These are phyloP conservation scores for Canavalia ensiformis DNA, from an alignment of 306 rosid genomes.

Conservation along the genomic window DNA sequence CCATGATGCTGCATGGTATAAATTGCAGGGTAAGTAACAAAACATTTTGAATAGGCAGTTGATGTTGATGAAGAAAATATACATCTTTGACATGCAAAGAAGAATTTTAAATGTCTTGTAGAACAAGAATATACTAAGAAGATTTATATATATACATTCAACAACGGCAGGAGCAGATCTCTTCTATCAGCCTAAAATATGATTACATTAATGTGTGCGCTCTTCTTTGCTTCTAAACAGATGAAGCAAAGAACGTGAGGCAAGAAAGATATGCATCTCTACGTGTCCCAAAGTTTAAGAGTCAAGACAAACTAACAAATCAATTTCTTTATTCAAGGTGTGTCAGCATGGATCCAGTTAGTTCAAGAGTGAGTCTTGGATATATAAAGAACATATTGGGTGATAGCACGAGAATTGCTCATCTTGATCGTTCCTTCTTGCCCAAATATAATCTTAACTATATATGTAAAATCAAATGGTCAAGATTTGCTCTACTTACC, in stretches of 20 bases:
- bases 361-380: background rate
- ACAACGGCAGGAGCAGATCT: conserved; percentile 9
- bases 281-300: conserved; percentile 3
- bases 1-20: conserved; percentile 79
- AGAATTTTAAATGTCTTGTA: conserved; percentile 14
- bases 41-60: conserved; percentile 21
- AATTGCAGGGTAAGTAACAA: conserved; percentile 39
- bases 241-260: conserved; percentile 11
- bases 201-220: background rate
- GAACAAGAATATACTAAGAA: conserved; percentile 25
- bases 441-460: background rate
- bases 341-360: background rate
- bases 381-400: background rate
- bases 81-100: conserved; percentile 13
- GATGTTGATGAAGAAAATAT: conserved; percentile 13
- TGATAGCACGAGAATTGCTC: background rate
- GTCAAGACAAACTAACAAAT: conserved; percentile 21
- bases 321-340: background rate
- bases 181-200: conserved; percentile 35
- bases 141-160: conserved; percentile 7
- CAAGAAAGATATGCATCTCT: conserved; percentile 36
- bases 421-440: background rate
- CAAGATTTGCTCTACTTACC: background rate
- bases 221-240: background rate
- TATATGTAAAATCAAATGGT: background rate